Base-by-base conservation (phyloP, 2,329 filamentous ascomycete genomes). In the Stagonosporopsis chrysanthemi region DNA sequence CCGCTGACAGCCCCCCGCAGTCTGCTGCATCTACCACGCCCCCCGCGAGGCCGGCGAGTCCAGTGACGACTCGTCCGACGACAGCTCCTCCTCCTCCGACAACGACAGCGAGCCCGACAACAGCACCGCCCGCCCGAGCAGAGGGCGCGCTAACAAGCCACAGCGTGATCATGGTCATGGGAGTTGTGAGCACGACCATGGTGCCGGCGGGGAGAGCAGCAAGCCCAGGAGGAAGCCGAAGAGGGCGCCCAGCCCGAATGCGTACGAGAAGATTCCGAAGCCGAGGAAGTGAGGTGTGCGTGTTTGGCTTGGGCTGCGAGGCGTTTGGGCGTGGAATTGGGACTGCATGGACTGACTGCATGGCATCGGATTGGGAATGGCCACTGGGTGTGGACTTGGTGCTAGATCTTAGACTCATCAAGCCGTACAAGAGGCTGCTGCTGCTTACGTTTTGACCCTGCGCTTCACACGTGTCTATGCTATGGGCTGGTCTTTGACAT, bases 21-120 rank as follows among this genome's bases (percentile, higher is more conserved):
- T 98, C n/a, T 99, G 95, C 84, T 99, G 95, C 77, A 99, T 99
- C 77, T 99, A 97, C 79, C 94, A 97, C 80, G 90, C 90, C 59
- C 88, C 92, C 6, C 90, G 89, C 65, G 72, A 69, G 33, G 70
- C 71, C 14, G 75, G 90, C 74, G 94, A 98, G 75, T 95, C 90
- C 29, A 92, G 89, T 64, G 86, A 87, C 64, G 87, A 89, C 58
- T 86, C 89, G 55, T 80, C 81, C 47, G 86, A 84, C 3, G 86
- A 82, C 0, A 51, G 45, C 31, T 59, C 56, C 6, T 42, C 36
- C 43, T 29, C 23, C 2, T 44, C 49, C 31, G 81, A 83, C 29
- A 84, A 83, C 1, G 85, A 87, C 58, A 84, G 83, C n/a, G 83
- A 80, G 60, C 76, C 78, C 28, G 81, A 82, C 68, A 78, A 83